phyloP scores from a whole-genome alignment of 345 rosid species.

The Salix purpurea region DNA sequence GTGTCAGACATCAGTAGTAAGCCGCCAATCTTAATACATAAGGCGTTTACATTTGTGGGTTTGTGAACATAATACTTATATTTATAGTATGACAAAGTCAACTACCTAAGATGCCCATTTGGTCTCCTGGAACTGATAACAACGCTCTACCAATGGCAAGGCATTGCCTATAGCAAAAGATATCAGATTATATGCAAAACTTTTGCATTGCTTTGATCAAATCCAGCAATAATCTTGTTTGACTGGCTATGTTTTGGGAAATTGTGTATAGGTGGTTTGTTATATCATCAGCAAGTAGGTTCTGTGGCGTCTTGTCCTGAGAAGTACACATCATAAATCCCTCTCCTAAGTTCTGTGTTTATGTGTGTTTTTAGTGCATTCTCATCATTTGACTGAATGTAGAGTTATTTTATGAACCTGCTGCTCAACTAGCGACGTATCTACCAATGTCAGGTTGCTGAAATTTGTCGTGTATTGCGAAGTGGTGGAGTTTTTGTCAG shows the following conservation, averaged over 20 bases:
- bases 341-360: not conserved
- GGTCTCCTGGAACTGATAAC: not conserved
- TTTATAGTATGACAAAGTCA: not conserved
- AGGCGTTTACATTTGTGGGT: not conserved
- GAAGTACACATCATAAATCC: not conserved
- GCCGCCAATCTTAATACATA: not conserved
- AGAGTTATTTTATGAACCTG: not conserved
- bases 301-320: not conserved
- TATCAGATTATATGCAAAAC: not conserved
- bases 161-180: not conserved
- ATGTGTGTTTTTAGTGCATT: not conserved
- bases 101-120: not conserved
- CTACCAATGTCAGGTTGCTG: conserved; percentile 56
- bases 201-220: conserved; percentile 2
- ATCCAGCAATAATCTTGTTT: not conserved
- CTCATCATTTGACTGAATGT: not conserved
- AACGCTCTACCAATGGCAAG: not conserved
- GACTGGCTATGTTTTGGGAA: not conserved
- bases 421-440: not conserved
- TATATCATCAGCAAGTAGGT: not conserved
- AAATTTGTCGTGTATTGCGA: conserved; percentile 70
- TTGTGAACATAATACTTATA: not conserved
- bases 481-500: conserved; percentile 93
- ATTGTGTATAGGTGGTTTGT: not conserved
- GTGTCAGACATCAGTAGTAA: not conserved